Conservation (phyloP, 805 yeast species). For the Wickerhamiella musiphila region DNA sequence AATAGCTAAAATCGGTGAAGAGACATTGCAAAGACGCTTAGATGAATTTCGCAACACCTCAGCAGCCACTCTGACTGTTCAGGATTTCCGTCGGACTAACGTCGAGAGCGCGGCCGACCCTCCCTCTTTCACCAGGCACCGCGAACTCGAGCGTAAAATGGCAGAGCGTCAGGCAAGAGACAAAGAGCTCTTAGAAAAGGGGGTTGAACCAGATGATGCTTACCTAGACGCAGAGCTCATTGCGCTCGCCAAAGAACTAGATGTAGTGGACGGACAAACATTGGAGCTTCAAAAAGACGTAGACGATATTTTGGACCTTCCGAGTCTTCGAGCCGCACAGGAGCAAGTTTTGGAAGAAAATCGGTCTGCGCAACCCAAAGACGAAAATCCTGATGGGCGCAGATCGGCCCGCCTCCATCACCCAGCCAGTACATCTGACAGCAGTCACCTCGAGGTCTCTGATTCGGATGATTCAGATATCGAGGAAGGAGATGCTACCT, state of each 20-base stretch:
- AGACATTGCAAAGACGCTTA: constrained; percentile 76
- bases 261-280: constrained; percentile 17
- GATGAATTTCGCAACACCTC: constrained; percentile 71
- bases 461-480: too few species aligned
- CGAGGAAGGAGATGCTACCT: too few species aligned
- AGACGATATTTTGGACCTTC: constrained; percentile 15
- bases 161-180: constrained; percentile 8
- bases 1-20: constrained; percentile 88
- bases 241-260: constrained; percentile 15
- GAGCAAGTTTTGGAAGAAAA: constrained; percentile 6
- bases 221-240: constrained; percentile 12
- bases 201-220: constrained; percentile 13
- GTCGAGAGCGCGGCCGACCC: constrained; percentile 41
- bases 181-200: constrained; percentile 11
- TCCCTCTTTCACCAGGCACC: constrained; percentile 59
- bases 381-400: too few species aligned
- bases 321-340: constrained; percentile 13
- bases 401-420: too few species aligned
- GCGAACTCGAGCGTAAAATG: constrained; percentile 29
- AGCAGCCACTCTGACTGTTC: constrained; percentile 56
- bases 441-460: too few species aligned
- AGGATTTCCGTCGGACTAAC: constrained; percentile 43
- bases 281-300: constrained; percentile 16
- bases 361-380: too few species aligned
- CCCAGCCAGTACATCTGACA: too few species aligned